Evolutionary conservation across 148 eudicot genomes (phyloP), one percentile per base, ranked within the genome.

Genomic region (Rhododendron ovatum): DNA sequence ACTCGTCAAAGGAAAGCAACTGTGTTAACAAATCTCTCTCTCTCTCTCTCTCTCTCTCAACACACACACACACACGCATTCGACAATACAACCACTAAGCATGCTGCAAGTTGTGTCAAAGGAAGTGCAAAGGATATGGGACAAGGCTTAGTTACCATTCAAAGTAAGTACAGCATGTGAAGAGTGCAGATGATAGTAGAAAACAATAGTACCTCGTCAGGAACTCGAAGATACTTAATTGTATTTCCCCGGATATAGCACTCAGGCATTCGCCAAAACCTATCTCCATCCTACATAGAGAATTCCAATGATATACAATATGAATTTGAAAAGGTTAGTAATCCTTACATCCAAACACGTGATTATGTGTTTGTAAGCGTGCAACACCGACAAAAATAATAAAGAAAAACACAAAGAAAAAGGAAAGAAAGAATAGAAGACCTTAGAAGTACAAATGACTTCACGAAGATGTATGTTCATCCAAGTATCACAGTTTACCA

Each of bases 391-490:
- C 5, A 33, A 3, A 12, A 80, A 28, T 80, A 50, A 80, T 48
- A 1, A 47, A 48, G 33, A 26, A 48, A 22, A 79, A 79, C 9
- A 53, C 26, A 80, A 80, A 51, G 35, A 30, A 80, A 12, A 45
- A n/a, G 15, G 59, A 6, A 81, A 18, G 45, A 55, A 55, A 17
- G 69, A 50, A 82, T 15, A 77, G 22, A 28, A 87, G 82, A 94
- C 98, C 96, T 96, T 94, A 48, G 98, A 96, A 81, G 98, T 96
- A 89, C 98, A 96, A 55, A 94, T 96, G 61, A 96, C 98, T 93
- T 96, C 98, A 83, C 96, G 98, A 79, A 94, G 98, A 90, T 96
- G 98, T 79, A 96, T 96, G 82, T 96, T 96, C 98, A 96, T 96
- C 98, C 98, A 96, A 45, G 98, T 91, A 90, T 96, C 98, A 90